Evolutionary conservation across 2,329 filamentous ascomycete genomes (phyloP), one percentile per base, ranked within the genome.

Genomic region (Colletotrichum sp.): DNA sequence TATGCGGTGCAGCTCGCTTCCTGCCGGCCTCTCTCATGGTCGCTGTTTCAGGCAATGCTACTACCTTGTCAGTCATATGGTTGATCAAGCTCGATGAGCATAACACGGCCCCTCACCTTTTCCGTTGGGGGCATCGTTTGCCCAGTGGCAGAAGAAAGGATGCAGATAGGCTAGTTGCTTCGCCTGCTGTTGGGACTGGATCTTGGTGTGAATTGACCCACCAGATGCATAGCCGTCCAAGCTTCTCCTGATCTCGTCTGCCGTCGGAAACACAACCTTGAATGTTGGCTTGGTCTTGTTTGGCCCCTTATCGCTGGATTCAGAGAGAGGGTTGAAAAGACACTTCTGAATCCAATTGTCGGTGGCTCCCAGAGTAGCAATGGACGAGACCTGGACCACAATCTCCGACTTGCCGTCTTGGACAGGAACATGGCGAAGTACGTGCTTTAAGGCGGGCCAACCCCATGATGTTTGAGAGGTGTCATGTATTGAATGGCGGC

Each of bases 221-320:
- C 96, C 96, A 0, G 95, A 95, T 4, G 80, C 83, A 80, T 98
- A 98, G 8, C 96, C 96, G 80, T 96, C 93, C 0, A 98, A 82
- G 0, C 93, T 96, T 55, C 87, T 87, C 18, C 95, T 91, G 73
- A 98, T 94, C 81, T 98, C 95, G 68, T 94, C 90, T 0, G 94
- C 87, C 0, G 95, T 96, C 0, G 96, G 96, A 78, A 96, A 98
- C 6, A 98, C 89, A 48, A 98, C 88, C 66, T 92, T 93, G 84
- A 94, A 93, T 6, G 84, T 87, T 1, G 92, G 89, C 24, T 83
- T 84, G 2, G 77, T 66, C 6, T 61, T 66, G 77, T 48, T 76
- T 12, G 60, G 30, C 60, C 73, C 71, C 55, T 66, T 73, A 2
- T 77, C 78, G 38, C 79, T 82, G 26, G 82, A 87, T 34, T 78